Evolutionary conservation across 169 alveolate species (phyloP).

Genomic region (Plasmodium adleri): DNA sequence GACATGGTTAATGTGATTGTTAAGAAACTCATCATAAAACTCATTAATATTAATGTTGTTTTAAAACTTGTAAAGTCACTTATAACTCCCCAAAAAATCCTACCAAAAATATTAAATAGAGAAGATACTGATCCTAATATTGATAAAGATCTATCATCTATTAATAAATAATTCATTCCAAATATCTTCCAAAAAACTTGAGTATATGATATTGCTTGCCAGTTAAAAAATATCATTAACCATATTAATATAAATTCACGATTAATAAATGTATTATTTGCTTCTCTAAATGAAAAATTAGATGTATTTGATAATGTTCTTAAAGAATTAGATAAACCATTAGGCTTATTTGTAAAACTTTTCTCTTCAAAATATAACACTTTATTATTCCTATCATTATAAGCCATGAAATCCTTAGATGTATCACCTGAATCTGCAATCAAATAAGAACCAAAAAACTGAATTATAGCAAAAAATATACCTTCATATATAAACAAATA

Average conservation of each 20-base stretch:
- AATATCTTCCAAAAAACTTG: conserved; percentile 69
- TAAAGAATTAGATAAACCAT: conserved; percentile 34
- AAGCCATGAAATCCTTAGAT: conserved; percentile 43
- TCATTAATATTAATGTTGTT: conserved; percentile 49
- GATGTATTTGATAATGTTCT: conserved; percentile 50
- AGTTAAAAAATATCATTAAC: conserved; percentile 68
- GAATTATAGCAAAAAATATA: conserved; percentile 59
- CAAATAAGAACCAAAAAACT: conserved; percentile 59
- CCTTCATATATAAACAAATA: conserved; percentile 70
- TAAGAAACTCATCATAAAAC: conserved; percentile 53
- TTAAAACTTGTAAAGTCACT: conserved; percentile 64
- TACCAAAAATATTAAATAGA: conserved; percentile 48
- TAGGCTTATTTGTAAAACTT: conserved; percentile 23
- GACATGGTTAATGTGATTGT: conserved; percentile 61
- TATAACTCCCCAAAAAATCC: conserved; percentile 63
- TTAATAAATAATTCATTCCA: conserved; percentile 45
- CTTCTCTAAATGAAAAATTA: conserved; percentile 40
- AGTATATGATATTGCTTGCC: conserved; percentile 75
- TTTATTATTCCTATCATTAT: conserved; percentile 35
- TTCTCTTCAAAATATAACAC: conserved; percentile 28
- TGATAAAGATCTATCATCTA: conserved; percentile 68
- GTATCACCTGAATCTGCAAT: conserved; percentile 34
- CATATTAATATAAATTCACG: conserved; percentile 63
- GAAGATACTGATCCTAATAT: conserved; percentile 58
- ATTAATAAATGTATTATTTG: conserved; percentile 55